These are phyloP conservation scores for Penstemon eatonii DNA, from an alignment of 257 asterid species.

Conservation along the genomic window DNA sequence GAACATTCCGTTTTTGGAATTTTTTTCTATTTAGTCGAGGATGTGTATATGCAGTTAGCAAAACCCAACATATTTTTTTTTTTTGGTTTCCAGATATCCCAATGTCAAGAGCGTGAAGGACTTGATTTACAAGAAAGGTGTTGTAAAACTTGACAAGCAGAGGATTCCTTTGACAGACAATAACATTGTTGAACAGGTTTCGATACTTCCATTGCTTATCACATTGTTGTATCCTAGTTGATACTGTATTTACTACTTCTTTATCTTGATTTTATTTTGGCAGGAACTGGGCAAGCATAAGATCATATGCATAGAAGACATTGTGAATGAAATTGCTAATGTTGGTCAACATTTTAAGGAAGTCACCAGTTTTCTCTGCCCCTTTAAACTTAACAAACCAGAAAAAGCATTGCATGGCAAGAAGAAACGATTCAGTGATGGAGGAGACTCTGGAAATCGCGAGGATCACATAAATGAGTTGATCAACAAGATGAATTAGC, in stretches of 20 bases:
- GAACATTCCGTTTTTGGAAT: not conserved
- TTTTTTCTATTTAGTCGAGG: not conserved
- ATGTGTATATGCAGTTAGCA: not conserved
- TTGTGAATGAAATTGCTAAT: slow-evolving; percentile 66
- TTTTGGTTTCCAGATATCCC: slow-evolving; percentile 66
- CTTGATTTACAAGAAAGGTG: slow-evolving; percentile 87
- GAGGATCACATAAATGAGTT: slow-evolving; percentile 68
- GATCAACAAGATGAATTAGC: slow-evolving; percentile 78
- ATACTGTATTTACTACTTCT: not conserved
- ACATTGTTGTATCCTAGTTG: not conserved
- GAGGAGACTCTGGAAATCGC: slow-evolving; percentile 93
- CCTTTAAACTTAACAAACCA: slow-evolving; percentile 72
- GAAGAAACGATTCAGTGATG: slow-evolving; percentile 71
- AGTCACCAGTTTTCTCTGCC: slow-evolving; percentile 66
- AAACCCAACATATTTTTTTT: not conserved
- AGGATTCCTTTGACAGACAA: slow-evolving; percentile 82
- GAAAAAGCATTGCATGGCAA: slow-evolving; percentile 75
- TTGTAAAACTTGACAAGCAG: slow-evolving; percentile 58
- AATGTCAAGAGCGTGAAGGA: slow-evolving; percentile 83
- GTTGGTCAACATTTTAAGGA: slow-evolving; percentile 69
- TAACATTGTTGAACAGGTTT: slow-evolving; percentile 80
- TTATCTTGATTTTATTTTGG: not conserved
- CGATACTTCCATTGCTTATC: not conserved
- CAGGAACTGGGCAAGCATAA: slow-evolving; percentile 74
- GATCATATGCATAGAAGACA: slow-evolving; percentile 82